Conservation (phyloP, 75 land plant genomes). For the Sequoiadendron giganteum region DNA sequence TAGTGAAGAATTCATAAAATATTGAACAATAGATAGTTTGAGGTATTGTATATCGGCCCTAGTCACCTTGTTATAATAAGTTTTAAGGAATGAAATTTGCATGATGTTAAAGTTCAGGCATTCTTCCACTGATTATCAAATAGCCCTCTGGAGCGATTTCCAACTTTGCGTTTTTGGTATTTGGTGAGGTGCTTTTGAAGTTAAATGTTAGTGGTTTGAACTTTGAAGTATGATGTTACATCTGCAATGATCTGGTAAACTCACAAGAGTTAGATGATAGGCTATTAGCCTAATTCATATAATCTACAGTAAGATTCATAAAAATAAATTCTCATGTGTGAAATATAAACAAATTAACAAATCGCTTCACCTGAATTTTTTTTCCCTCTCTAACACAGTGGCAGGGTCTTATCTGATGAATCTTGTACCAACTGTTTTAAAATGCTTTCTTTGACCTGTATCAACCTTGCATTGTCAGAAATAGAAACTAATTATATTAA, state of each 20-base stretch:
- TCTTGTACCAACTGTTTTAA: constrained; percentile 43
- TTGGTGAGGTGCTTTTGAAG: constrained; percentile 37
- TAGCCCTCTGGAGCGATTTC: constrained; percentile 71
- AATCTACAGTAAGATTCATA: neutral
- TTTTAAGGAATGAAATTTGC: neutral
- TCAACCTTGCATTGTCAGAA: neutral
- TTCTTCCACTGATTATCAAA: constrained; percentile 73
- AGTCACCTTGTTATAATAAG: neutral
- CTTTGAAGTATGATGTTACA: constrained; percentile 49
- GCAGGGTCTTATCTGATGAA: constrained; percentile 50
- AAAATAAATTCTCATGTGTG: neutral
- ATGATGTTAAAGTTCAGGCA: neutral
- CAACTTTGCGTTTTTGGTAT: constrained; percentile 22
- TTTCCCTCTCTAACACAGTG: constrained; percentile 72
- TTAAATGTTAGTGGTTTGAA: constrained; percentile 49
- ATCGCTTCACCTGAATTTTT: constrained; percentile 35
- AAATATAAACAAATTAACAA: neutral
- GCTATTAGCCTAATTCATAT: neutral
- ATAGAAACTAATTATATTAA: neutral
- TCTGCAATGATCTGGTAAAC: constrained; percentile 39
- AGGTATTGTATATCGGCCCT: neutral
- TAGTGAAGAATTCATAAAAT: neutral
- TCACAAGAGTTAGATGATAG: neutral
- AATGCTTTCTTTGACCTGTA: constrained; percentile 51
- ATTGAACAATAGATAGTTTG: neutral